These are phyloP conservation scores for Pythium biforme DNA, from an alignment of 352 stramenopile species.

Conservation along the genomic window DNA sequence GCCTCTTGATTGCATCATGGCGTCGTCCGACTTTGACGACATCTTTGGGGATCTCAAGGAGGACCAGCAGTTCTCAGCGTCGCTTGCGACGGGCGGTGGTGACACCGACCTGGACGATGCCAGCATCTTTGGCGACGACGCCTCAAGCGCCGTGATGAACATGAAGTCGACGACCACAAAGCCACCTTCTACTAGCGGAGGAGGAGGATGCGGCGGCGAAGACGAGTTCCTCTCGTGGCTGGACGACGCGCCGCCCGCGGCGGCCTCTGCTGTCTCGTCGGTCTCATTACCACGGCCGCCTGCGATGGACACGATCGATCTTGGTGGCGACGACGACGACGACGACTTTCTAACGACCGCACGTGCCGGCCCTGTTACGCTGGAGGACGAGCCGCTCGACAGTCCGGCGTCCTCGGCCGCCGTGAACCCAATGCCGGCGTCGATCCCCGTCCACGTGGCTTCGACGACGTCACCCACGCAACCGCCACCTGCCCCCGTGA, in stretches of 20 bases:
- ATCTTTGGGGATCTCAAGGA: slow-evolving; percentile 80
- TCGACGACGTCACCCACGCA: not conserved
- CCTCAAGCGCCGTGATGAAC: slow-evolving; percentile 6
- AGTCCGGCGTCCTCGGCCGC: slow-evolving; percentile 8
- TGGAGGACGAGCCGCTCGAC: slow-evolving; percentile 22
- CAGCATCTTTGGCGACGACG: slow-evolving; percentile 49
- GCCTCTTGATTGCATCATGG: slow-evolving; percentile 14
- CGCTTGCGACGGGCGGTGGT: slow-evolving; percentile 26
- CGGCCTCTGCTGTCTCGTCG: not conserved
- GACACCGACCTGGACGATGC: slow-evolving; percentile 53
- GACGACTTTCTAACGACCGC: slow-evolving; percentile 20
- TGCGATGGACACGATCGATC: slow-evolving; percentile 23
- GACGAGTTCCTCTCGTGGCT: slow-evolving; percentile 85
- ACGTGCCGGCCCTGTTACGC: slow-evolving; percentile 2
- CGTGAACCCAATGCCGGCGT: slow-evolving; percentile 16
- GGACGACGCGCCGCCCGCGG: slow-evolving; percentile 39
- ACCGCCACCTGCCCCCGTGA: not conserved
- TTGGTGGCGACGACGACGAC: slow-evolving; percentile 19
- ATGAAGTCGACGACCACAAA: slow-evolving; percentile 13
- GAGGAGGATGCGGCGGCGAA: too few relatives aligned
- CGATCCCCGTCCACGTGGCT: slow-evolving; percentile 23
- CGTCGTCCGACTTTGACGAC: slow-evolving; percentile 70
- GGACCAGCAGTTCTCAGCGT: slow-evolving; percentile 45
- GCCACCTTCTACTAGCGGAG: not conserved
- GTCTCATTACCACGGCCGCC: not conserved